Conservation (phyloP, 192 early-diverging fungal species). For the Coemansia sp. region DNA sequence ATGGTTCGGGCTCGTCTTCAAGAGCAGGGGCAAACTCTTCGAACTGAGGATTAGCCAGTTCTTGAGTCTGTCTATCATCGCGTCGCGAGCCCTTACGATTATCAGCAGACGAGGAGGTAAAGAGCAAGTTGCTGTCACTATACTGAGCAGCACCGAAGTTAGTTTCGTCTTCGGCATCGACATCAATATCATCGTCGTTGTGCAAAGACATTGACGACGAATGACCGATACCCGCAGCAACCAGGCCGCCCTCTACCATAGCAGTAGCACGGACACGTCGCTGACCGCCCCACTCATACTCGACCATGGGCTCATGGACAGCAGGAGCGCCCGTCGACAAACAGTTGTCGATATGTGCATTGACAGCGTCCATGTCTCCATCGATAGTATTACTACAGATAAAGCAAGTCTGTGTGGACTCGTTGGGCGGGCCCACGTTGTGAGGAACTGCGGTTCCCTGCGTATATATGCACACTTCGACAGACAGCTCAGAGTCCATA, state of each 20-base stretch:
- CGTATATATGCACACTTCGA: slow-evolving; percentile 32
- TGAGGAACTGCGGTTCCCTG: slow-evolving; percentile 24
- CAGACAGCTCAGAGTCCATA: slow-evolving; percentile 24
- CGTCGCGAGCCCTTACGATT: slow-evolving; percentile 24
- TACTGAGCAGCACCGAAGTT: slow-evolving; percentile 78
- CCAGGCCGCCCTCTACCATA: slow-evolving; percentile 74
- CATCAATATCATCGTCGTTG: slow-evolving; percentile 67
- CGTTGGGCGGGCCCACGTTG: not conserved
- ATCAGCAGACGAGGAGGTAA: not conserved
- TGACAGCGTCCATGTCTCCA: slow-evolving; percentile 62
- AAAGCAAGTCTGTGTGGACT: slow-evolving; percentile 21
- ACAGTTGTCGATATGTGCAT: slow-evolving; percentile 80
- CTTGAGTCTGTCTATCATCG: slow-evolving; percentile 41
- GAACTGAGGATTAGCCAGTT: slow-evolving; percentile 47
- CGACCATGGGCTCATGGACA: slow-evolving; percentile 60
- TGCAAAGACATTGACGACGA: slow-evolving; percentile 59
- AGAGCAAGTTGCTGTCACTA: slow-evolving; percentile 67
- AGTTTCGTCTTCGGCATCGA: slow-evolving; percentile 78
- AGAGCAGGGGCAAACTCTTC: slow-evolving; percentile 15
- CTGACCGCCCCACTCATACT: slow-evolving; percentile 85
- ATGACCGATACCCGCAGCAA: slow-evolving; percentile 17
- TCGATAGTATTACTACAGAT: slow-evolving; percentile 23
- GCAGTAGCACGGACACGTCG: slow-evolving; percentile 77
- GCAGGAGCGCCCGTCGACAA: slow-evolving; percentile 31
- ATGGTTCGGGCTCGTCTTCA: not conserved